Conservation (phyloP, 2,329 filamentous ascomycete species). For the Aspergillus quadrilineatus region DNA sequence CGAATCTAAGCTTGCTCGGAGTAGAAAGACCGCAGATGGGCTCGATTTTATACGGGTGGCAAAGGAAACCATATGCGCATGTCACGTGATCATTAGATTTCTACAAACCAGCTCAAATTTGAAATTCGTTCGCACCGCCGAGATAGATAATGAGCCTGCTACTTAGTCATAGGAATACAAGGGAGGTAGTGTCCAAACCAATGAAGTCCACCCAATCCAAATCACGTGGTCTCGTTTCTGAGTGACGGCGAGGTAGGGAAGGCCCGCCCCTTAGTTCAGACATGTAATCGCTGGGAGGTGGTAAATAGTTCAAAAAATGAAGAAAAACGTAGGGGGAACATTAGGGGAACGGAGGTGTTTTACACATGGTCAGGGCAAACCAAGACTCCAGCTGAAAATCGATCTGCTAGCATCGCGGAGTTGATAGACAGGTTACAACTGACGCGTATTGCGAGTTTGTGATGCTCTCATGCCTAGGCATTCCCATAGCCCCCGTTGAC, state of each 20-base stretch:
- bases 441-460: neutral
- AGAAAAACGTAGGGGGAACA: constrained; percentile 9
- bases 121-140: constrained; percentile 7
- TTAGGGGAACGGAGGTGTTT: constrained; percentile 13
- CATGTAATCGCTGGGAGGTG: constrained; percentile 29
- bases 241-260: constrained; percentile 13
- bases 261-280: constrained; percentile 11
- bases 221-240: constrained; percentile 22
- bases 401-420: constrained; percentile 2
- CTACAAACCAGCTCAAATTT: neutral
- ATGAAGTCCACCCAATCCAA: constrained; percentile 24
- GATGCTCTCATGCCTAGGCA: constrained; percentile 15
- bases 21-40: constrained; percentile 14
- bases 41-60: constrained; percentile 32
- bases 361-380: constrained; percentile 11
- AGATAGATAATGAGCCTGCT: constrained; percentile 8
- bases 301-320: constrained; percentile 18
- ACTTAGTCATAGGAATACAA: constrained; percentile 33
- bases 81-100: constrained; percentile 26
- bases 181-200: constrained; percentile 26
- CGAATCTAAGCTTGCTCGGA: neutral
- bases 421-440: neutral
- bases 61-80: constrained; percentile 14
- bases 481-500: constrained; percentile 26
- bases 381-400: neutral